These are phyloP conservation scores for Moesziomyces antarcticus DNA, from an alignment of 1,284 basidiomycete species.

Conservation along the genomic window DNA sequence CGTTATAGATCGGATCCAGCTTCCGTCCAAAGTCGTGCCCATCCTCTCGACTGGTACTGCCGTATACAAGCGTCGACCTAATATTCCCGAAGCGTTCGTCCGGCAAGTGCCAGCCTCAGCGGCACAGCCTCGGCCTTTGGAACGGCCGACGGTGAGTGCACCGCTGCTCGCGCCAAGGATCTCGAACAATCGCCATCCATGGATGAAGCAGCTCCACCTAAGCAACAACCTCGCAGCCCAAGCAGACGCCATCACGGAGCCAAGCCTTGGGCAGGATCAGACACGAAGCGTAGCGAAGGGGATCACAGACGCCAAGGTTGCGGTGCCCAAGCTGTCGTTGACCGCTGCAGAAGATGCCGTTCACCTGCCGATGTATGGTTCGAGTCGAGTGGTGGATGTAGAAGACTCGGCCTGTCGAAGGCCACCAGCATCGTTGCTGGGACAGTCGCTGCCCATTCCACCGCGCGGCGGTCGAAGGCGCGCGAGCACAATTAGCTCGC, in stretches of 20 bases:
- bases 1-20: slow-evolving; percentile 17
- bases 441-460: slow-evolving; percentile 42
- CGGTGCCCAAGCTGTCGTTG: slow-evolving; percentile 13
- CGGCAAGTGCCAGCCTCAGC: slow-evolving; percentile 1
- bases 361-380: neutral
- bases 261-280: too few species aligned
- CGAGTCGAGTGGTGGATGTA: neutral
- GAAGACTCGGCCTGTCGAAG: slow-evolving; percentile 8
- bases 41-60: slow-evolving; percentile 7
- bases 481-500: slow-evolving; percentile 46
- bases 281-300: too few species aligned
- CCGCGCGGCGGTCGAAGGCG: slow-evolving; percentile 33
- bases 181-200: slow-evolving; percentile 36
- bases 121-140: neutral
- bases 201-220: slow-evolving; percentile 45
- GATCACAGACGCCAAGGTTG: neutral
- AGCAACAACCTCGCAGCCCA: neutral
- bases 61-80: slow-evolving; percentile 25
- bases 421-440: slow-evolving; percentile 29
- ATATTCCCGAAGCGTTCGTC: slow-evolving; percentile 26
- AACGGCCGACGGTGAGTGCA: neutral
- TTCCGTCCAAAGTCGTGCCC: slow-evolving; percentile 27
- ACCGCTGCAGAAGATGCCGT: slow-evolving; percentile 16
- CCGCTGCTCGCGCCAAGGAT: slow-evolving; percentile 11
- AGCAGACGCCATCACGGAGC: neutral